Evolutionary conservation across 2,329 filamentous ascomycete genomes (phyloP), one percentile per base, ranked within the genome.

Genomic region (Zymoseptoria crescenta): DNA sequence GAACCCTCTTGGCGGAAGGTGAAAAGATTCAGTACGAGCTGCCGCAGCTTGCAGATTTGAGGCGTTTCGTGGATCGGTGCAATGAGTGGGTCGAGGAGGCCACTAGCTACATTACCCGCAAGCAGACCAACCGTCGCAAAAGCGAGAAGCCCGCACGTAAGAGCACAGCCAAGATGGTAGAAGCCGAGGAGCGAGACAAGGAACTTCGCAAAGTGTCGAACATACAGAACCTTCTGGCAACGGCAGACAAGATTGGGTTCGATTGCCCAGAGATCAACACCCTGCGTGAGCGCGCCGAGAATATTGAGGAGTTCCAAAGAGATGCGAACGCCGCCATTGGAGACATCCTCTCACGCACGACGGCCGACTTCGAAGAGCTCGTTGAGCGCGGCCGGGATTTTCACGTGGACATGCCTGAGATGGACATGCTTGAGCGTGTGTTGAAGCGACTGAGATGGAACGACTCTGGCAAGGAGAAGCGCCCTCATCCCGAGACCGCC

Each of bases 31-130:
- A 93, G 59, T 95, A 89, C 79, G 87, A 91, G 59, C 82, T 99
- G 62, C 85, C 87, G 65, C 92, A 91, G 63, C 82, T 99, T 63
- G 83, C 88, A 68, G 84, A 89, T 67, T 81, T 99, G 67, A 88
- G 86, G 75, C 84, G 87, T 65, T 99, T 96, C 77, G 94, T 99
- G 73, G 91, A 96, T 68, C 87, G 90, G 69, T 97, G 94, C 79
- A 95, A 96, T 74, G 91, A 96, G 72, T 96, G 95, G 89, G 91
- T 96, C 63, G 94, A 97, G 69, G 93, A 97, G 76, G 94, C 94
- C 65, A 94, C 90, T 69, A 92, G 89, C 72, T 99, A 95, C 78
- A 96, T 92, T 70, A 92, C 94, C 60, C 89, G 94, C 67, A 99
- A 99, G 78, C 93, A 96, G 77, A 93, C 96, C 75, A 96, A 95